Conservation (phyloP, 371 early-diverging fungal genomes). For the Umbelopsis sp. region DNA sequence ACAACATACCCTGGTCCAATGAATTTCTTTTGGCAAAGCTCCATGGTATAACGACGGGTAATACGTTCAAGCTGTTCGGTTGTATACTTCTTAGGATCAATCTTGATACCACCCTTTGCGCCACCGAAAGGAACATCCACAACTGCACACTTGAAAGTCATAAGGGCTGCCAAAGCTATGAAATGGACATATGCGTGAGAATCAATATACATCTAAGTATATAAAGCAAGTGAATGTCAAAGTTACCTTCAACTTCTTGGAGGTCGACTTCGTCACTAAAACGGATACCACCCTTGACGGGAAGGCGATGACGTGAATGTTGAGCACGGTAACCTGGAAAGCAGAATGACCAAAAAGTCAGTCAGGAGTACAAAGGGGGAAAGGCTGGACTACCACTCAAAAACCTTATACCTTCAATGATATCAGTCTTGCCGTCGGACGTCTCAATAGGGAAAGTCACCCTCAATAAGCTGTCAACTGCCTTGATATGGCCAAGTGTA, state of each 20-base stretch:
- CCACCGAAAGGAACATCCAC: slow-evolving; percentile 90
- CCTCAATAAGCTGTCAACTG: slow-evolving; percentile 78
- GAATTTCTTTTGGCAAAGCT: slow-evolving; percentile 90
- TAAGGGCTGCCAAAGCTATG: slow-evolving; percentile 70
- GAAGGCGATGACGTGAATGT: slow-evolving; percentile 87
- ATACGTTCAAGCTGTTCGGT: slow-evolving; percentile 82
- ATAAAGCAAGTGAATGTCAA: neutral
- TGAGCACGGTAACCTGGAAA: slow-evolving; percentile 81
- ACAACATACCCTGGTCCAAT: slow-evolving; percentile 70
- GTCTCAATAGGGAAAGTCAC: slow-evolving; percentile 88
- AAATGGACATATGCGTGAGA: neutral
- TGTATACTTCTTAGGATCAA: slow-evolving; percentile 81
- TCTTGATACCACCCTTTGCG: slow-evolving; percentile 89
- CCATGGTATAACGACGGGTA: slow-evolving; percentile 89
- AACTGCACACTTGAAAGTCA: slow-evolving; percentile 94
- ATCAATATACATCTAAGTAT: neutral
- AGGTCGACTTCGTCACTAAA: slow-evolving; percentile 82
- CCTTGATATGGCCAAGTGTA: slow-evolving; percentile 79
- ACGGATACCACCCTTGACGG: slow-evolving; percentile 89
- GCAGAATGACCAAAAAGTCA: slow-evolving; percentile 10
- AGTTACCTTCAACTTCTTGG: slow-evolving; percentile 78
- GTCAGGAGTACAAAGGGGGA: neutral
- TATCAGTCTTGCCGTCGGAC: slow-evolving; percentile 72
- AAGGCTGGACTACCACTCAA: neutral
- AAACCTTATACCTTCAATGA: slow-evolving; percentile 61